Evolutionary conservation across 495 filamentous ascomycete species (phyloP), one percentile per base, ranked within the genome.

Genomic region (Beverwykella pulmonaria): DNA sequence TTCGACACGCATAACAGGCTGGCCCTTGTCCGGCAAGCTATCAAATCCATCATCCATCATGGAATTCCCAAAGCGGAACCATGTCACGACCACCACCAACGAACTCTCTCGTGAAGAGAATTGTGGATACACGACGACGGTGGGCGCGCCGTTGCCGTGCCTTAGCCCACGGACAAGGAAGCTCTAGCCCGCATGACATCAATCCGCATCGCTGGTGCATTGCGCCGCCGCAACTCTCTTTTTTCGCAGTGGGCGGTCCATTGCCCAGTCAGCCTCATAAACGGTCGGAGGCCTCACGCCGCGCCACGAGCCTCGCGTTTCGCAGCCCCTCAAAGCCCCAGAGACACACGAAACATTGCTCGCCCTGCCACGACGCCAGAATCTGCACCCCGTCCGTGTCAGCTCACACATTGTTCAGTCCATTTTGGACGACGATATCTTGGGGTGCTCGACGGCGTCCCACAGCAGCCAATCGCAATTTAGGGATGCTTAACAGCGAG

Each of bases 321-420:
- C 26, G 26, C 19, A 17, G 30, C 53, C 53, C 26, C 19, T 20
- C 55, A 14, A 22, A 19, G 6, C 27, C 22, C 55, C 30, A 30
- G 27, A 58, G 55, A 22, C 36, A 46, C 55, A 58, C 55, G 55
- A 58, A 58, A 58, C 55, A 25, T 22, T 58, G 15, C 55, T 20
- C 55, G 48, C 48, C 48, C 26, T 52, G 48, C 48, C 6, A n/a
- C n/a, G n/a, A n/a, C n/a, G 46, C 17, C 7, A 49, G 46, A 6
- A 19, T 4, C 22, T 29, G 48, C 26, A 29, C 22, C 2, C 48
- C 20, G 9, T 19, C 48, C 22, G 46, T 25, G 22, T 49, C 22
- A 52, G 22, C 30, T 55, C 5, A 23, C 32, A 55, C 48, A 52
- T 52, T 6, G 7, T 29, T 23, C 53, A 29, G 34, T 10, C 39